These are phyloP conservation scores for Hericium erinaceus DNA, from an alignment of 768 basidiomycete genomes.

Conservation along the genomic window DNA sequence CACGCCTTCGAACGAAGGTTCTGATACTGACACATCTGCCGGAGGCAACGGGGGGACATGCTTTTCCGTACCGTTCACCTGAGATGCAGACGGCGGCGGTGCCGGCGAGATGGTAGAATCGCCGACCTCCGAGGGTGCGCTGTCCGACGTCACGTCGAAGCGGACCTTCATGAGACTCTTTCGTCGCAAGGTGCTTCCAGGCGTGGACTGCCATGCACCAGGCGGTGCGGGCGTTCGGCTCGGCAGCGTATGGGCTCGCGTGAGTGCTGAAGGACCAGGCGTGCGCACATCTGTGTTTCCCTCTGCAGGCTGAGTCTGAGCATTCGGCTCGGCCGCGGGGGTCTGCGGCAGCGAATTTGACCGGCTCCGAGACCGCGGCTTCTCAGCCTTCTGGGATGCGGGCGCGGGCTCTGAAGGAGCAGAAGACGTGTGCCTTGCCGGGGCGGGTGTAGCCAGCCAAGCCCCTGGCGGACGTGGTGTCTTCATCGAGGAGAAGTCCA, in stretches of 20 bases:
- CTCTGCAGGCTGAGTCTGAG: background rate
- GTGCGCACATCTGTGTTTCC: too few relatives aligned
- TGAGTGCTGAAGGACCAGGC: slow-evolving; percentile 3
- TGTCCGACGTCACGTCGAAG: slow-evolving; percentile 43
- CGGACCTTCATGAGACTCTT: slow-evolving; percentile 65
- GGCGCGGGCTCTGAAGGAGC: slow-evolving; percentile 4
- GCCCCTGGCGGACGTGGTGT: slow-evolving; percentile 40
- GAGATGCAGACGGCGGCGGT: background rate
- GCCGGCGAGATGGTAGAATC: slow-evolving; percentile 2
- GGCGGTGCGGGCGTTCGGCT: slow-evolving; percentile 38
- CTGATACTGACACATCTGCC: slow-evolving; percentile 3
- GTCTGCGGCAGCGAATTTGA: slow-evolving; percentile 14
- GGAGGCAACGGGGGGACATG: background rate
- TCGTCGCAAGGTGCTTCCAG: slow-evolving; percentile 28
- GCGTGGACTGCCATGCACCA: slow-evolving; percentile 41
- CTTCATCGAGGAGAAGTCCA: slow-evolving; percentile 27
- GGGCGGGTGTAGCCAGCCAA: slow-evolving; percentile 33
- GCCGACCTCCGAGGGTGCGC: slow-evolving; percentile 17
- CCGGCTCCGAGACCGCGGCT: slow-evolving; percentile 2
- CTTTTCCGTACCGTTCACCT: slow-evolving; percentile 3
- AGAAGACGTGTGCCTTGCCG: slow-evolving; percentile 14
- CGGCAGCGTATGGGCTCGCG: slow-evolving; percentile 7
- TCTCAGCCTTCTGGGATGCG: background rate
- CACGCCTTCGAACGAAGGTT: slow-evolving; percentile 11
- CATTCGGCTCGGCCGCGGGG: background rate